Conservation (phyloP, 495 filamentous ascomycete genomes). For the Penicillium manginii region DNA sequence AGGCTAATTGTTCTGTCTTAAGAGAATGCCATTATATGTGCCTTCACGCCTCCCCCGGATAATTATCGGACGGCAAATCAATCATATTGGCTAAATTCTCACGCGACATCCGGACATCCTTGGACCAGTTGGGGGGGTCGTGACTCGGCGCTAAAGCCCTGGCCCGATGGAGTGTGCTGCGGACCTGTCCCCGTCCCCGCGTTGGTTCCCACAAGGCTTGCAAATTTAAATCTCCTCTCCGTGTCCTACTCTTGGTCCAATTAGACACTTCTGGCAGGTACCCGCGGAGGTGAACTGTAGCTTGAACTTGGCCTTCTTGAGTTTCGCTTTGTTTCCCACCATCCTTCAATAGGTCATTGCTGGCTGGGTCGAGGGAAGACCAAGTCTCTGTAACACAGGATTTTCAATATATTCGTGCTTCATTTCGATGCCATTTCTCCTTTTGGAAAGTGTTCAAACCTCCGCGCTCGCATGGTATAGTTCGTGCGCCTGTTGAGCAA, state of each 20-base stretch:
- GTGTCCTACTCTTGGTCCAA: neutral
- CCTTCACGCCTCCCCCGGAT: neutral
- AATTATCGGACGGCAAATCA: neutral
- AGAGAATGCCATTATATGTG: neutral
- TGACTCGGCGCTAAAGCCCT: neutral
- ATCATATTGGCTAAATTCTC: neutral
- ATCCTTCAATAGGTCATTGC: too few species aligned
- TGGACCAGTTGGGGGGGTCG: neutral
- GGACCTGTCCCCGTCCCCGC: neutral
- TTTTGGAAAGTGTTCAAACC: neutral
- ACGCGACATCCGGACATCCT: too few species aligned
- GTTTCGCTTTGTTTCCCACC: neutral
- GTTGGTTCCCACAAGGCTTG: neutral
- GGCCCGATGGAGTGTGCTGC: neutral
- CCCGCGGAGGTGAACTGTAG: neutral
- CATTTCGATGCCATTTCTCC: too few species aligned
- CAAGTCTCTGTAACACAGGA: neutral
- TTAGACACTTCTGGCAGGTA: neutral
- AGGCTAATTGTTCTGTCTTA: neutral
- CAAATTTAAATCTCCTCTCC: too few species aligned
- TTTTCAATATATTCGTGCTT: neutral
- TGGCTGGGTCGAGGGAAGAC: too few species aligned
- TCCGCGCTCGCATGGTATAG: slow-evolving; percentile 60
- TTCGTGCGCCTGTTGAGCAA: slow-evolving; percentile 73
- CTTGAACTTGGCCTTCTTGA: neutral